Evolutionary conservation across 768 basidiomycete species (phyloP), one percentile per base, ranked within the genome.

Genomic region (Scleroderma bovista): DNA sequence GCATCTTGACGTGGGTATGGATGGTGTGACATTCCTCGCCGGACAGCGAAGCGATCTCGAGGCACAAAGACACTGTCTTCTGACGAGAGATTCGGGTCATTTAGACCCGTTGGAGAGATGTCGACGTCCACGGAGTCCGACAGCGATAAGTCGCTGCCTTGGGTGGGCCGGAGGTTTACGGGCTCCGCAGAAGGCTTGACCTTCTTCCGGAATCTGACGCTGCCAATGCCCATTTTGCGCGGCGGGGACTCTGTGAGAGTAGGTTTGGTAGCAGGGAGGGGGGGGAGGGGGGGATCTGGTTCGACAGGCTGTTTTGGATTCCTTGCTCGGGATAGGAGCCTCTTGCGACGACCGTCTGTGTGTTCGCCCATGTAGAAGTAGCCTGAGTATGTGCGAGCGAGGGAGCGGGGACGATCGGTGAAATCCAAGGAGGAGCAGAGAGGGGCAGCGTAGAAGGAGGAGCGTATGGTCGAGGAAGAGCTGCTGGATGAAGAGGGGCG

Each of bases 11-110:
- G 59, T 3, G 72, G 58, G 53, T 79, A 81, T 3, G 82, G 79
- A 57, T 85, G 83, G 20, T 80, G 60, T 50, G 67, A 79, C 72
- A 78, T 76, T 38, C 62, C 67, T 24, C 50, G 56, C 42, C 58
- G 53, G 4, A 53, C n/a, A 13, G 57, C 44, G 45, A 68, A 69
- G 39, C 56, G 59, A 54, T 62, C 49, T 11, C 32, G 51, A 5
- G 34, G 22, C 37, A 68, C 56, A 37, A 66, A 70, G 5, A 52
- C 58, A 7, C 56, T 44, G 2, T 49, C 9, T 29, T n/a, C n/a
- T 16, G 53, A 57, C 33, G 52, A 46, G 51, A 20, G 15, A 32
- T 54, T 39, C n/a, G 54, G 52, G 3, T 42, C 13, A 19, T 43
- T 44, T 6, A 47, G 32, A 5, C 37, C 52, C 17, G 50, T 16